phyloP scores from a whole-genome alignment of 2,329 filamentous ascomycete species.

The Fusarium continuum region DNA sequence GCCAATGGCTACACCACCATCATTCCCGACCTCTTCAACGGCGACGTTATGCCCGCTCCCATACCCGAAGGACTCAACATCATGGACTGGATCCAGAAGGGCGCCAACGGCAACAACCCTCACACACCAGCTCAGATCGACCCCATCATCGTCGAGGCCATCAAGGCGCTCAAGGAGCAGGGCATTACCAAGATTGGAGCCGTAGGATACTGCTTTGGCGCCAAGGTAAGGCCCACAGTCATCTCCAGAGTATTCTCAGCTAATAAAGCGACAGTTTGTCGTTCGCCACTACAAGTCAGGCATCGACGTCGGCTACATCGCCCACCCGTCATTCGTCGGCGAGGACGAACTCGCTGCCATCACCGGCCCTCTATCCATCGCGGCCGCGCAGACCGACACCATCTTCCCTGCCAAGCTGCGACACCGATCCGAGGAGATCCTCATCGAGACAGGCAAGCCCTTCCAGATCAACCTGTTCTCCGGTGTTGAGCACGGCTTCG shows the following conservation, averaged over 20 bases:
- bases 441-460: slow-evolving; percentile 60
- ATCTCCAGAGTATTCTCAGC: rapidly evolving
- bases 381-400: slow-evolving; percentile 69
- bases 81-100: slow-evolving; percentile 50
- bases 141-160: slow-evolving; percentile 46
- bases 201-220: slow-evolving; percentile 73
- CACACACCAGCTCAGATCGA: slow-evolving; percentile 49
- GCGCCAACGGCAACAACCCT: slow-evolving; percentile 59
- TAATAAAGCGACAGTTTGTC: slow-evolving; percentile 63
- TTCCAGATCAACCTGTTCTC: slow-evolving; percentile 78
- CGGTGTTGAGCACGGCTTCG: slow-evolving; percentile 77
- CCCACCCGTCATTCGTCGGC: slow-evolving; percentile 71
- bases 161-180: slow-evolving; percentile 65
- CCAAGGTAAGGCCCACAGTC: slow-evolving; percentile 57
- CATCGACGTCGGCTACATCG: slow-evolving; percentile 68
- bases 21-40: slow-evolving; percentile 52
- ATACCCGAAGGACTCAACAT: slow-evolving; percentile 45
- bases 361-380: slow-evolving; percentile 65
- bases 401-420: slow-evolving; percentile 67
- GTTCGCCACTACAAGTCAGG: slow-evolving; percentile 69
- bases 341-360: slow-evolving; percentile 67
- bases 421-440: slow-evolving; percentile 66
- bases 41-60: slow-evolving; percentile 46
- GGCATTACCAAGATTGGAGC: slow-evolving; percentile 64
- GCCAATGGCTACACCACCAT: slow-evolving; percentile 52